Conservation (phyloP, 164 flowering plant species). For the Chimonanthus praecox region DNA sequence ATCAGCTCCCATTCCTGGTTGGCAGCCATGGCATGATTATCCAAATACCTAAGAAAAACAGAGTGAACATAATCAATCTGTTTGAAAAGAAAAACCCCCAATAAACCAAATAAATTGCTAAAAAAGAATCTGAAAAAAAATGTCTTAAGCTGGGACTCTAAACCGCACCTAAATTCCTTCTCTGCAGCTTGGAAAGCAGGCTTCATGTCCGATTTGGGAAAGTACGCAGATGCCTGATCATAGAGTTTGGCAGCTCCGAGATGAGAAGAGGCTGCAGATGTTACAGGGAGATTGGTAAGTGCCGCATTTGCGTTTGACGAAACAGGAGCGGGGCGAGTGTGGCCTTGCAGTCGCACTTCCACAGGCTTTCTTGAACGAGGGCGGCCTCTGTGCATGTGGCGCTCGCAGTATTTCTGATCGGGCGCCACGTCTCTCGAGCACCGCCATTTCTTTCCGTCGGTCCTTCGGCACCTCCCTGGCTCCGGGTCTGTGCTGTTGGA, state of each 20-base stretch:
- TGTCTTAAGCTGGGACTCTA: not conserved
- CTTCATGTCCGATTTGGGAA: constrained; percentile 16
- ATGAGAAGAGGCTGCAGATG: not conserved
- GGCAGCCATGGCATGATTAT: constrained; percentile 11
- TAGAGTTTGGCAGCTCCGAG: constrained; percentile 4
- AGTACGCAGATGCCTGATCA: constrained; percentile 14
- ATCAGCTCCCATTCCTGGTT: constrained; percentile 39
- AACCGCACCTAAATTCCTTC: constrained; percentile 33
- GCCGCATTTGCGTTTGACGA: constrained; percentile 7
- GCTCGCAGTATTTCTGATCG: constrained; percentile 79
- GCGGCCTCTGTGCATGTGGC: constrained; percentile 70
- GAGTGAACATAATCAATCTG: not conserved
- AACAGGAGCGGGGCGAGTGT: constrained; percentile 1
- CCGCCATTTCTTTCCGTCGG: constrained; percentile 92
- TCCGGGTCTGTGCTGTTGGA: constrained; percentile 46
- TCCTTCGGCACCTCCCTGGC: constrained; percentile 76
- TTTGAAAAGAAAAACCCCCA: not conserved
- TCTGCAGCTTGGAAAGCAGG: constrained; percentile 16
- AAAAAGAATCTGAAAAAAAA: not conserved
- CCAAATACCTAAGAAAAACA: constrained; percentile 33
- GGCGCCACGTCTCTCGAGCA: constrained; percentile 76
- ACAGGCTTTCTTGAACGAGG: constrained; percentile 99
- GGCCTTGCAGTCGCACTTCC: constrained; percentile 42
- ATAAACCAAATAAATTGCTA: not conserved
- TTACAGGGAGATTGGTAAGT: not conserved